Percentiles rank a stretch among this genome's conserved stretches.
Evolutionary conservation across 768 basidiomycete genomes (phyloP).

Genomic region (Collybiopsis confluens): DNA sequence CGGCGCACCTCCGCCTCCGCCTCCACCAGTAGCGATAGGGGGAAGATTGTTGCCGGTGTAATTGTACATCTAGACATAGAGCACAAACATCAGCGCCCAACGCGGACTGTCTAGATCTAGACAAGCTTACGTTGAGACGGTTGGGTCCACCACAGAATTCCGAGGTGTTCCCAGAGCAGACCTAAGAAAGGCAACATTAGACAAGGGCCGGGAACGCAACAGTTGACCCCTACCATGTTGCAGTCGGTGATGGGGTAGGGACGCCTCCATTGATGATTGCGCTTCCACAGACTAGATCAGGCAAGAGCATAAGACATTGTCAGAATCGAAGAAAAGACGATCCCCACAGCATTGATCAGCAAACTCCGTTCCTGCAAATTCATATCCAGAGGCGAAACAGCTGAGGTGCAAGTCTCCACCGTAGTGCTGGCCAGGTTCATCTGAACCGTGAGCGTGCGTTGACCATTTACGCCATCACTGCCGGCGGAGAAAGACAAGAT

Average conservation of each 20-base stretch:
- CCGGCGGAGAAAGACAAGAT: conserved; percentile 2
- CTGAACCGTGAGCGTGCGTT: conserved; percentile 35
- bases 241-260: conserved; percentile 50
- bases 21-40: conserved; percentile 16
- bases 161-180: conserved; percentile 53
- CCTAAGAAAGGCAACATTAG: conserved; percentile 8
- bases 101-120: not conserved
- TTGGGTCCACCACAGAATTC: conserved; percentile 76
- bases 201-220: not conserved
- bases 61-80: conserved; percentile 44
- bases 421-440: conserved; percentile 40
- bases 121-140: conserved; percentile 35
- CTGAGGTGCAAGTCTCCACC: conserved; percentile 53
- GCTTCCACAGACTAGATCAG: conserved; percentile 44
- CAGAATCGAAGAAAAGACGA: not conserved
- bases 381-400: conserved; percentile 55
- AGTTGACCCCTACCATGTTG: conserved; percentile 38
- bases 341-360: conserved; percentile 52
- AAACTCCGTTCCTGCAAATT: conserved; percentile 35
- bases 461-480: conserved; percentile 42
- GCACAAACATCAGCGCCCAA: not conserved
- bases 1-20: conserved; percentile 24
- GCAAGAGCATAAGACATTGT: too few species aligned
- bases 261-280: conserved; percentile 43
- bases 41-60: conserved; percentile 58